These are phyloP conservation scores for Penicillium odoratum DNA, from an alignment of 495 filamentous ascomycete species.

Conservation along the genomic window DNA sequence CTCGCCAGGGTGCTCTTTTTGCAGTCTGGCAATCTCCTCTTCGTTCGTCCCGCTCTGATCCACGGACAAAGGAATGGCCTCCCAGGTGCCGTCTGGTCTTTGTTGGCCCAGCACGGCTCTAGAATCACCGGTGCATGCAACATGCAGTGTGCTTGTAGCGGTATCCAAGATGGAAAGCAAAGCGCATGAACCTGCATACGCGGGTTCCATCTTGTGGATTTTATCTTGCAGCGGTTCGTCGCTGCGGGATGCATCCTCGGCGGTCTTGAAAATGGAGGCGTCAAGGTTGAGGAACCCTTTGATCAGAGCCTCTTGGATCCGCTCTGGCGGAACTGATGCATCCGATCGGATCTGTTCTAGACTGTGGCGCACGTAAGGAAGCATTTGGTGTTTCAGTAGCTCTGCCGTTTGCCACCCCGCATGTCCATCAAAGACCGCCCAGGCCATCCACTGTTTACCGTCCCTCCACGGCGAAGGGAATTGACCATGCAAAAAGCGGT, in stretches of 20 bases:
- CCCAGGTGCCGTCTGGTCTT: constrained; percentile 45
- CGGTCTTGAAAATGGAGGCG: constrained; percentile 46
- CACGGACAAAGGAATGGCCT: constrained; percentile 49
- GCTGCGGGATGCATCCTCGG: constrained; percentile 26
- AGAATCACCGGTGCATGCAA: constrained; percentile 61
- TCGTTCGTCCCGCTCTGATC: constrained; percentile 61
- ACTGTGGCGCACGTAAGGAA: constrained; percentile 41
- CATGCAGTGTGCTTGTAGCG: constrained; percentile 46
- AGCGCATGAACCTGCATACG: constrained; percentile 59
- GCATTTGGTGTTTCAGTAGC: constrained; percentile 38
- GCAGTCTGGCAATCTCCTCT: constrained; percentile 51
- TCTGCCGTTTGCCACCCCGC: constrained; percentile 46
- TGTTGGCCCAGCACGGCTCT: constrained; percentile 59
- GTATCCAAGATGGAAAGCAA: constrained; percentile 58
- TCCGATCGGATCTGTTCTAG: constrained; percentile 24
- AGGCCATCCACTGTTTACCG: constrained; percentile 46
- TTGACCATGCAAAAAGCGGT: constrained; percentile 45
- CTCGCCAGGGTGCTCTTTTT: constrained; percentile 59
- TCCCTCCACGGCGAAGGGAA: constrained; percentile 40
- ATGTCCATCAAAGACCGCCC: constrained; percentile 54
- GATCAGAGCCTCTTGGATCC: constrained; percentile 43
- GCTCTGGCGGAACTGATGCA: constrained; percentile 18
- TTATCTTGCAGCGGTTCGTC: constrained; percentile 29
- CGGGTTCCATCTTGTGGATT: constrained; percentile 40
- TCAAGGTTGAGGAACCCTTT: constrained; percentile 53